These are phyloP conservation scores for Debaryomyces udenii DNA, from an alignment of 1,139 yeast species.

Conservation along the genomic window DNA sequence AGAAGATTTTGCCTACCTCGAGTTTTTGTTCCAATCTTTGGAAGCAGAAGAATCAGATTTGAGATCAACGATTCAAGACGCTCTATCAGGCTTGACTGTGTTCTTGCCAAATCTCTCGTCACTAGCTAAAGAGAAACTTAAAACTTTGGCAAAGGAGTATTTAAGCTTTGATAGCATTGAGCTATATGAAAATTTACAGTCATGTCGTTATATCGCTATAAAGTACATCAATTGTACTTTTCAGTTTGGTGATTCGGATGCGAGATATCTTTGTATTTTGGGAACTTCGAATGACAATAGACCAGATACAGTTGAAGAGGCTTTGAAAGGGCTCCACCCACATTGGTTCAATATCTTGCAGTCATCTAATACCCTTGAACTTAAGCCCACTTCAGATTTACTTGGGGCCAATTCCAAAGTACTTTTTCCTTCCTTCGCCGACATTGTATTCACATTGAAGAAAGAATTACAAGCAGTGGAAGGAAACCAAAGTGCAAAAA, in stretches of 20 bases:
- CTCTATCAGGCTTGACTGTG: conserved; percentile 61
- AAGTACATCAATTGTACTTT: conserved; percentile 68
- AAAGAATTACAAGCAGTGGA: conserved; percentile 26
- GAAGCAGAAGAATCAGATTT: conserved; percentile 65
- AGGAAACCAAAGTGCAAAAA: conserved; percentile 21
- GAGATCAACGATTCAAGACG: conserved; percentile 71
- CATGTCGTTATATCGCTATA: conserved; percentile 63
- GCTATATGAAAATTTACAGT: conserved; percentile 28
- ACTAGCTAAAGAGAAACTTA: conserved; percentile 45
- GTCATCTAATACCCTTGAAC: conserved; percentile 44
- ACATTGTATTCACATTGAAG: conserved; percentile 32
- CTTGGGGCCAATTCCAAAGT: conserved; percentile 39
- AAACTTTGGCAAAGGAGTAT: conserved; percentile 42
- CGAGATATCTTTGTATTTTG: conserved; percentile 67
- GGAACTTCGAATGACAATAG: conserved; percentile 63
- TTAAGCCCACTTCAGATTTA: conserved; percentile 46
- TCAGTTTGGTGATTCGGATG: conserved; percentile 69
- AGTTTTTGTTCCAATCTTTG: conserved; percentile 74
- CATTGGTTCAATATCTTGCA: conserved; percentile 57
- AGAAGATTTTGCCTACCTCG: conserved; percentile 54
- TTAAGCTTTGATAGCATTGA: conserved; percentile 29
- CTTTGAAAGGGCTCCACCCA: conserved; percentile 82
- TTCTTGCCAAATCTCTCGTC: conserved; percentile 47
- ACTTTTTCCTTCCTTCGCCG: conserved; percentile 48
- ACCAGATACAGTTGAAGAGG: conserved; percentile 79